Percentiles rank a stretch among this genome's conserved stretches.
These are phyloP conservation scores for Moringa oleifera DNA, from an alignment of 345 rosid genomes.

Conservation along the genomic window DNA sequence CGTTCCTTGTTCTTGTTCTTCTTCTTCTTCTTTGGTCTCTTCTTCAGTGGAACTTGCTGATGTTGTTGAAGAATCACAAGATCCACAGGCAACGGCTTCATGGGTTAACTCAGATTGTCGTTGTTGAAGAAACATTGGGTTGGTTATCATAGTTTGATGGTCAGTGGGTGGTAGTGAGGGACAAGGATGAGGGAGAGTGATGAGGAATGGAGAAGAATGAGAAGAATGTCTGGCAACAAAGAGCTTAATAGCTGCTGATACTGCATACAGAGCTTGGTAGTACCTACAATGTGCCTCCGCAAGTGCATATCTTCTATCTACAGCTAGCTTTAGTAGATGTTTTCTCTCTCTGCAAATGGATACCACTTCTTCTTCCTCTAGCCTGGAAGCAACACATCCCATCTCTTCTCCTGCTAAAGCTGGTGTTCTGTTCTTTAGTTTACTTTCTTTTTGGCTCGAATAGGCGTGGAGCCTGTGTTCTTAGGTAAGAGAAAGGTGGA, in stretches of 20 bases:
- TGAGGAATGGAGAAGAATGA: conserved; percentile 59
- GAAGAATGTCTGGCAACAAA: conserved; percentile 68
- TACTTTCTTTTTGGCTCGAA: conserved; percentile 9
- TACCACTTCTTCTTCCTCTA: conserved; percentile 66
- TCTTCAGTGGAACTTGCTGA: conserved; percentile 30
- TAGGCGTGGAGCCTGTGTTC: conserved; percentile 21
- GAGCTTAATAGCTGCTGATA: conserved; percentile 60
- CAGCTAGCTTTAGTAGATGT: conserved; percentile 48
- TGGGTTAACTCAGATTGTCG: conserved; percentile 39
- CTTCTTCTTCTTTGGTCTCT: conserved; percentile 21
- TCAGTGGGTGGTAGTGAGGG: conserved; percentile 26
- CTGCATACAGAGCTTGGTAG: conserved; percentile 64
- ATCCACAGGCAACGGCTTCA: conserved; percentile 42
- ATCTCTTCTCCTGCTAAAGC: conserved; percentile 24
- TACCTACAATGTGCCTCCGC: conserved; percentile 68
- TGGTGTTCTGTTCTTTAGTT: not conserved
- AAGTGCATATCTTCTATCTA: conserved; percentile 50
- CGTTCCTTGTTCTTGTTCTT: conserved; percentile 17
- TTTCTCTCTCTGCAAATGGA: conserved; percentile 63
- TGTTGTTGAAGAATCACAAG: conserved; percentile 30
- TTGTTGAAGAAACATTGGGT: conserved; percentile 54
- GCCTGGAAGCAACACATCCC: conserved; percentile 74
- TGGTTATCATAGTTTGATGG: conserved; percentile 30
- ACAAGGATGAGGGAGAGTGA: conserved; percentile 44
- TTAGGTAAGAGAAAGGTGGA: conserved; percentile 25